Percentiles rank a stretch among this genome's conserved stretches.
phyloP scores from a whole-genome alignment of 768 basidiomycete genomes.

The Stropharia rugosoannulata region DNA sequence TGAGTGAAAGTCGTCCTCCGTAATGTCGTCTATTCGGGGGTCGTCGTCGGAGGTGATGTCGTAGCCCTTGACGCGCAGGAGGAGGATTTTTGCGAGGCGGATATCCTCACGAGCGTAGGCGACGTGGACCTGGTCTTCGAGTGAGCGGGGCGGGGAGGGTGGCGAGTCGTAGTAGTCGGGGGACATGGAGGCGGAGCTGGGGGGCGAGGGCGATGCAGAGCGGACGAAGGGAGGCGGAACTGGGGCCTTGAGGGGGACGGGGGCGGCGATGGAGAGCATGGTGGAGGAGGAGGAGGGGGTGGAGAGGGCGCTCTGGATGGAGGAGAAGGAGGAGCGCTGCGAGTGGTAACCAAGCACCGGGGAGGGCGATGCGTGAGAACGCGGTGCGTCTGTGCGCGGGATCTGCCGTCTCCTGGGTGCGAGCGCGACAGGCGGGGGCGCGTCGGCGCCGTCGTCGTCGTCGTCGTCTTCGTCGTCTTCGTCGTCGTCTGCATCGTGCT shows the following conservation, averaged over 20 bases:
- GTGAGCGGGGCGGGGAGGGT: constrained; percentile 40
- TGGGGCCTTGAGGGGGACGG: constrained; percentile 21
- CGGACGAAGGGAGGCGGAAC: constrained; percentile 22
- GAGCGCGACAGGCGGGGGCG: not conserved
- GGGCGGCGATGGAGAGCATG: constrained; percentile 18
- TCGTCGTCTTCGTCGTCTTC: not conserved
- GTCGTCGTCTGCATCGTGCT: not conserved
- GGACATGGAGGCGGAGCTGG: constrained; percentile 29
- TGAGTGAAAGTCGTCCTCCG: constrained; percentile 49
- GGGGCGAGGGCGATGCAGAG: constrained; percentile 24
- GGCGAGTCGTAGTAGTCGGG: constrained; percentile 48
- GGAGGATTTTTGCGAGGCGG: constrained; percentile 61
- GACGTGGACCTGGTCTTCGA: constrained; percentile 64
- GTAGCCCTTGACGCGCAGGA: constrained; percentile 63
- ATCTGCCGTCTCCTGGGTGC: not conserved
- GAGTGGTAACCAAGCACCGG: constrained; percentile 2
- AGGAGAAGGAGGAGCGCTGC: constrained; percentile 4
- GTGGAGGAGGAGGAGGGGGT: constrained; percentile 2
- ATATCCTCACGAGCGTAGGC: constrained; percentile 71
- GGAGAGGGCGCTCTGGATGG: constrained; percentile 1
- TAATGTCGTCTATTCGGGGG: constrained; percentile 61
- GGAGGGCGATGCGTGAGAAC: not conserved
- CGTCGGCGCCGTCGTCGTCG: not conserved
- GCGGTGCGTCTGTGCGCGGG: not conserved
- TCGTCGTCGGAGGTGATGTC: constrained; percentile 59